These are phyloP conservation scores for Penicillium salamii DNA, from an alignment of 495 filamentous ascomycete genomes.

Conservation along the genomic window DNA sequence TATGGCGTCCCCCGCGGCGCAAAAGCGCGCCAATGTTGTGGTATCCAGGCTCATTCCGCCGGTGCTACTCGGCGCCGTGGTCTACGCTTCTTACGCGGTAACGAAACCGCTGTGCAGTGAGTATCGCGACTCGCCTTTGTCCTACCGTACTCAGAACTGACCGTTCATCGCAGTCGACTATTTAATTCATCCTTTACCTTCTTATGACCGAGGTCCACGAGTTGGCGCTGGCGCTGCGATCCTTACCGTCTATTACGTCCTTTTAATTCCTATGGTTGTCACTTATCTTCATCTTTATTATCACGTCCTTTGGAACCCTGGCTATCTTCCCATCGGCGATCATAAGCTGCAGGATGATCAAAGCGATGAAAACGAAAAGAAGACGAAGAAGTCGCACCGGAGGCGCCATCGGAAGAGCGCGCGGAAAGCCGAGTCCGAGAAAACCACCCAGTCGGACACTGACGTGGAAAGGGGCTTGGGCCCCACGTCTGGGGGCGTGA, in stretches of 20 bases:
- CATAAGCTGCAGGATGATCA: conserved; percentile 19
- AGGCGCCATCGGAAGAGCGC: conserved; percentile 16
- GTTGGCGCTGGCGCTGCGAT: conserved; percentile 62
- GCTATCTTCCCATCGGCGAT: conserved; percentile 61
- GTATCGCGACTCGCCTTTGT: conserved; percentile 10
- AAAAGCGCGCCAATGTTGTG: conserved; percentile 49
- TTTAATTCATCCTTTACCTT: conserved; percentile 52
- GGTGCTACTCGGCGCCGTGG: conserved; percentile 54
- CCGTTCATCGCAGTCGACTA: conserved; percentile 71
- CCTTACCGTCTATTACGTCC: conserved; percentile 65
- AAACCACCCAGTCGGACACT: conserved; percentile 17
- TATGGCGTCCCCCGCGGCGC: conserved; percentile 34
- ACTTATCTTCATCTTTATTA: conserved; percentile 68
- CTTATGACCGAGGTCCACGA: conserved; percentile 38
- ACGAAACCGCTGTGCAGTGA: conserved; percentile 58
- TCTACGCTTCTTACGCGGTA: conserved; percentile 62
- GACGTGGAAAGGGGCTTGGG: conserved; percentile 26
- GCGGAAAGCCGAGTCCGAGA: conserved; percentile 21
- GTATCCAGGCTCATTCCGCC: conserved; percentile 57
- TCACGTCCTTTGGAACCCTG: conserved; percentile 63
- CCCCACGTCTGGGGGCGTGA: conserved; percentile 18
- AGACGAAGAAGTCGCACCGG: conserved; percentile 14
- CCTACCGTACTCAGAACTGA: no score
- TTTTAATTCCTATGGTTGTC: conserved; percentile 61
- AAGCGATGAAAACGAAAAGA: conserved; percentile 12